These are phyloP conservation scores for Curvularia sp. DNA, from an alignment of 2,329 filamentous ascomycete species.

Conservation along the genomic window DNA sequence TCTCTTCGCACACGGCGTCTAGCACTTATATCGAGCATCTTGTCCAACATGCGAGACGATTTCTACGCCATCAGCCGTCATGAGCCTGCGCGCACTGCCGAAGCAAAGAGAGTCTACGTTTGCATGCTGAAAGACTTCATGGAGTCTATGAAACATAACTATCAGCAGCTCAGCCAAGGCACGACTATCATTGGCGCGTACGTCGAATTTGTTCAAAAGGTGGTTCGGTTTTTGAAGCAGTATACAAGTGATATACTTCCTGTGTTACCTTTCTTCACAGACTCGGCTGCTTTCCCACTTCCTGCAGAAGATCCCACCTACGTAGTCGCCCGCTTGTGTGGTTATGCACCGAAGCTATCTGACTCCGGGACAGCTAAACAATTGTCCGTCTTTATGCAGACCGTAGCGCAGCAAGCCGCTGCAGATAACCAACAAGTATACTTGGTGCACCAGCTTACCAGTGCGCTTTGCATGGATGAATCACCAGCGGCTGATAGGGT, in stretches of 20 bases:
- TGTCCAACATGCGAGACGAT: slow-evolving; percentile 66
- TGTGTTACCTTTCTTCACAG: slow-evolving; percentile 66
- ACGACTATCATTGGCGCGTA: slow-evolving; percentile 59
- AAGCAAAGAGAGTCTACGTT: slow-evolving; percentile 57
- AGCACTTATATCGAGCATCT: slow-evolving; percentile 61
- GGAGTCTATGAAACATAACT: slow-evolving; percentile 67
- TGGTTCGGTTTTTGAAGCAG: slow-evolving; percentile 67
- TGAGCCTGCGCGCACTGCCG: slow-evolving; percentile 40
- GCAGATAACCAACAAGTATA: slow-evolving; percentile 64
- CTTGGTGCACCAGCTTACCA: slow-evolving; percentile 61
- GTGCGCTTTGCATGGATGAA: slow-evolving; percentile 58
- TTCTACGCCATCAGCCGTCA: slow-evolving; percentile 46
- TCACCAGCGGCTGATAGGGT: slow-evolving; percentile 49
- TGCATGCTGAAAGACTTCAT: slow-evolving; percentile 64
- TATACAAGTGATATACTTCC: slow-evolving; percentile 64
- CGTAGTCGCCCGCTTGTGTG: slow-evolving; percentile 66
- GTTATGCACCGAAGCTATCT: slow-evolving; percentile 63
- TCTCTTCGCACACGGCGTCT: slow-evolving; percentile 64
- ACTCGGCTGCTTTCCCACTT: slow-evolving; percentile 66
- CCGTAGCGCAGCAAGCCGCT: slow-evolving; percentile 64
- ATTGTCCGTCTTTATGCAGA: slow-evolving; percentile 65
- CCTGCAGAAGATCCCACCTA: slow-evolving; percentile 67
- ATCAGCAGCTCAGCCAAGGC: slow-evolving; percentile 58
- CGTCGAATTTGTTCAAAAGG: slow-evolving; percentile 66
- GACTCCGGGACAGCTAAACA: slow-evolving; percentile 60